Conservation (phyloP, 1,139 yeast species). For the Pichia sp. region DNA sequence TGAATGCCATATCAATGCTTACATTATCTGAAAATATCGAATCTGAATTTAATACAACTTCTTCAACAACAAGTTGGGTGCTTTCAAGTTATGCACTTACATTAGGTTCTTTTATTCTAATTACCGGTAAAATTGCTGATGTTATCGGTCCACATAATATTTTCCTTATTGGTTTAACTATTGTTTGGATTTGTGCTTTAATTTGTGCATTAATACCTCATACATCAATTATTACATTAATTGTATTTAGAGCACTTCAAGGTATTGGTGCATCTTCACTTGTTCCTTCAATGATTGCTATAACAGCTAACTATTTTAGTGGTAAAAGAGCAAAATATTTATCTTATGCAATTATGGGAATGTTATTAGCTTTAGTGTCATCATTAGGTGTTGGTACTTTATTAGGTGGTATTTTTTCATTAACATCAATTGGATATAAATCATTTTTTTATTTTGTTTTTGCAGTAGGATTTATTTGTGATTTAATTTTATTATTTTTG, state of each 20-base stretch:
- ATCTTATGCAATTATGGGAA: slow-evolving; percentile 23
- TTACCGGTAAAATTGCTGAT: slow-evolving; percentile 34
- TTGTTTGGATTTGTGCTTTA: slow-evolving; percentile 27
- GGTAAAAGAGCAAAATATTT: slow-evolving; percentile 21
- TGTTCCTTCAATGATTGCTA: slow-evolving; percentile 31
- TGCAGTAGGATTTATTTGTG: slow-evolving; percentile 18
- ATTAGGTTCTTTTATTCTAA: slow-evolving; percentile 33
- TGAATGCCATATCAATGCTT: slow-evolving; percentile 30
- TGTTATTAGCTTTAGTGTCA: slow-evolving; percentile 27
- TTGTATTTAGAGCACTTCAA: slow-evolving; percentile 35
- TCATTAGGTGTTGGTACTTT: slow-evolving; percentile 30
- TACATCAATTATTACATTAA: slow-evolving; percentile 28
- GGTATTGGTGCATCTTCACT: slow-evolving; percentile 34
- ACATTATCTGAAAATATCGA: slow-evolving; percentile 24
- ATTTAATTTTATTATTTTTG: slow-evolving; percentile 19
- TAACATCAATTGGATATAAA: slow-evolving; percentile 29
- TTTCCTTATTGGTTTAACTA: slow-evolving; percentile 20
- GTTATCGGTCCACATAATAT: slow-evolving; percentile 32
- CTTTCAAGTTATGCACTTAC: slow-evolving; percentile 36
- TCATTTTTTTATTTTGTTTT: slow-evolving; percentile 30
- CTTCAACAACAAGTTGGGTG: slow-evolving; percentile 32
- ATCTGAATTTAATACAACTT: slow-evolving; percentile 21
- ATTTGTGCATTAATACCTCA: slow-evolving; percentile 27
- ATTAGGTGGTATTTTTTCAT: slow-evolving; percentile 34
- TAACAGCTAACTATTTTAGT: slow-evolving; percentile 29